These are phyloP conservation scores for Sporothrix inflata DNA, from an alignment of 2,329 filamentous ascomycete genomes.

Conservation along the genomic window DNA sequence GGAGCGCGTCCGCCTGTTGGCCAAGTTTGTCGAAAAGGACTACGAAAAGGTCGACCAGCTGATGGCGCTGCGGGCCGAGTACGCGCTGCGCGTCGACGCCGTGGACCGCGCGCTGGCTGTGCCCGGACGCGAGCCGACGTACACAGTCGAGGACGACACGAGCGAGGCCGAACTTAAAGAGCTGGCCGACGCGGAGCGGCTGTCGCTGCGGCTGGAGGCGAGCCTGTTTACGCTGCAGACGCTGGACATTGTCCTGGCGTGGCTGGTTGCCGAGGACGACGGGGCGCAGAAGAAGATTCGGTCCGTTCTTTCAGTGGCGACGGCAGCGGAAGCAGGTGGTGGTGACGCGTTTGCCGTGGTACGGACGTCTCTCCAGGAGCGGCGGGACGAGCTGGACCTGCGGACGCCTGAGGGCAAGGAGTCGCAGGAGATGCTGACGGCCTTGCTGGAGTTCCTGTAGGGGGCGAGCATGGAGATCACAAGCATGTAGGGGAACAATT, in stretches of 20 bases:
- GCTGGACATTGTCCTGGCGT: conserved; percentile 82
- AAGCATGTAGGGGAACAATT: not conserved
- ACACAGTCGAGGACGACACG: conserved; percentile 52
- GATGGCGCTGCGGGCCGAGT: conserved; percentile 71
- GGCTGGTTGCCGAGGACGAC: conserved; percentile 87
- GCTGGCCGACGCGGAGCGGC: conserved; percentile 67
- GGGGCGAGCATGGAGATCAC: not conserved
- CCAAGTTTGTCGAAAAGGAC: conserved; percentile 94
- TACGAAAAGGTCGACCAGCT: conserved; percentile 83
- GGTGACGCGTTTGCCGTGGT: conserved; percentile 64
- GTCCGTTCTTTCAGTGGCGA: conserved; percentile 62
- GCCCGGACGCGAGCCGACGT: conserved; percentile 32
- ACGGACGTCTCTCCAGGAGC: conserved; percentile 67
- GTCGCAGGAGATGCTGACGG: conserved; percentile 57
- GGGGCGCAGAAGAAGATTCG: conserved; percentile 70
- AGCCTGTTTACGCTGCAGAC: conserved; percentile 83
- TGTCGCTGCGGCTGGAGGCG: conserved; percentile 76
- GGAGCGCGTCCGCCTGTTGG: conserved; percentile 78
- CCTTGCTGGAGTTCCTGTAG: conserved; percentile 55
- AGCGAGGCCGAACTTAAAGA: conserved; percentile 63
- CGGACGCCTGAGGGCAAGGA: conserved; percentile 63
- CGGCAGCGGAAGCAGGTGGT: conserved; percentile 33
- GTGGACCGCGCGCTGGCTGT: conserved; percentile 66
- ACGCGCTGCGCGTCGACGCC: conserved; percentile 62
- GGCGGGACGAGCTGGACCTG: conserved; percentile 52